Evolutionary conservation across 345 rosid genomes (phyloP), one percentile per base, ranked within the genome.

Genomic region (Lumnitzera racemosa): DNA sequence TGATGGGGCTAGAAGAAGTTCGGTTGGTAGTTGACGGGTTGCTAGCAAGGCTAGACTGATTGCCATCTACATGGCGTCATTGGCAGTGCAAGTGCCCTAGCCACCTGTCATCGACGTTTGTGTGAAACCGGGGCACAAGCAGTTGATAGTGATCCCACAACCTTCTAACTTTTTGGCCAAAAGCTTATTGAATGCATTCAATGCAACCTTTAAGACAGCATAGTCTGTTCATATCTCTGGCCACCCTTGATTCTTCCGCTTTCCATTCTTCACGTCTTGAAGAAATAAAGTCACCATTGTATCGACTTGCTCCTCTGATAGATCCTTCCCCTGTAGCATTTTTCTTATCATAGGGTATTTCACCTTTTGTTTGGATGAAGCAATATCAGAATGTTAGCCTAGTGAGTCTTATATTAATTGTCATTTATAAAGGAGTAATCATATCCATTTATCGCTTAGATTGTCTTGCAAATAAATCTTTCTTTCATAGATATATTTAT

Each of bases 91-190:
- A 24, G 83, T 75, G 55, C 98, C 96, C 41, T 65, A 74, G 13
- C 91, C 96, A 3, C 77, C 47, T 6, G 98, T 87, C 95, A 91
- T 85, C 0, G 96, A 74, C 5, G 98, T 89, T 46, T 70, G 83
- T 31, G 95, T 89, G 74, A 79, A 91, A 7, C 98, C 98, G 7
- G 96, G 98, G 69, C 98, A 91, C 36, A 81, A 75, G 58, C 95
- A 81, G 31, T 87, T 87, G 2, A 89, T 83, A 43, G 86, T 75
- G 8, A 91, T 53, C 0, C 79, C 74, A 4, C 57, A 13, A 2
- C 71, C 76, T 2, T 65, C 16, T 16, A 46, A 65, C 1, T 74
- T 75, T 14, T 58, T 65, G 0, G 98, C 95, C 58, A 91, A 61
- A 67, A 91, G 73, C 70, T 69, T 79, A 25, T 95, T 63, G 62